phyloP scores from a whole-genome alignment of 345 rosid genomes.

The Geranium brycei region DNA sequence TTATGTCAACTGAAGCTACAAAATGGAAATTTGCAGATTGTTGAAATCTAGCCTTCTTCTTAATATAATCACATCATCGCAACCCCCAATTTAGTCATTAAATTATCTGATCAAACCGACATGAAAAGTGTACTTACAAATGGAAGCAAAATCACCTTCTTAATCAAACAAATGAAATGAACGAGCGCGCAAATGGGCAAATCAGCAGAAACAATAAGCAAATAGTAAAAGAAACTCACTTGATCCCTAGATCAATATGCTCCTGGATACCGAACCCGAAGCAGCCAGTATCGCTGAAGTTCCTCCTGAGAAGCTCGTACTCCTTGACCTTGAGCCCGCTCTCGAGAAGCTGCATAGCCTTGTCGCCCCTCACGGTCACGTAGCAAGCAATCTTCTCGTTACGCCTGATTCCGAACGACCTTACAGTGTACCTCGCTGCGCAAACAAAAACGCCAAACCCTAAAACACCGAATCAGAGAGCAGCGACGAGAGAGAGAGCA shows the following conservation, averaged over 20 bases:
- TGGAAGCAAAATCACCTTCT: no score
- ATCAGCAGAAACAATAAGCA: no score
- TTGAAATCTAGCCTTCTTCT: no score
- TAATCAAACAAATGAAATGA: neutral
- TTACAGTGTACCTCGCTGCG: conserved; percentile 26
- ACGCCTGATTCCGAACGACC: conserved; percentile 28
- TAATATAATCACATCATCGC: no score
- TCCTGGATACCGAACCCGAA: conserved; percentile 29
- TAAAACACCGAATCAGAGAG: neutral
- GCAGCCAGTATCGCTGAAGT: conserved; percentile 29
- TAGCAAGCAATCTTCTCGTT: conserved; percentile 29
- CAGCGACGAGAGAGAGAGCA: no score
- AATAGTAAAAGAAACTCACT: neutral
- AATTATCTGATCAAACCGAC: no score
- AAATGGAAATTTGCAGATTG: no score
- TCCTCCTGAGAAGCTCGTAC: conserved; percentile 16
- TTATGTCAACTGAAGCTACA: no score
- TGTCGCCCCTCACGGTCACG: conserved; percentile 43
- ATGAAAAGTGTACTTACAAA: no score
- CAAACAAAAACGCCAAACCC: neutral
- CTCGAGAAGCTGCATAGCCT: conserved; percentile 52
- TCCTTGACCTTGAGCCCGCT: conserved; percentile 55
- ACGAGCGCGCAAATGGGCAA: no score
- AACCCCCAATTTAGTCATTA: no score
- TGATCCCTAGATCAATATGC: conserved; percentile 28